Base-by-base conservation (phyloP, 2,329 filamentous ascomycete genomes). In the Sclerotinia trifoliorum region DNA sequence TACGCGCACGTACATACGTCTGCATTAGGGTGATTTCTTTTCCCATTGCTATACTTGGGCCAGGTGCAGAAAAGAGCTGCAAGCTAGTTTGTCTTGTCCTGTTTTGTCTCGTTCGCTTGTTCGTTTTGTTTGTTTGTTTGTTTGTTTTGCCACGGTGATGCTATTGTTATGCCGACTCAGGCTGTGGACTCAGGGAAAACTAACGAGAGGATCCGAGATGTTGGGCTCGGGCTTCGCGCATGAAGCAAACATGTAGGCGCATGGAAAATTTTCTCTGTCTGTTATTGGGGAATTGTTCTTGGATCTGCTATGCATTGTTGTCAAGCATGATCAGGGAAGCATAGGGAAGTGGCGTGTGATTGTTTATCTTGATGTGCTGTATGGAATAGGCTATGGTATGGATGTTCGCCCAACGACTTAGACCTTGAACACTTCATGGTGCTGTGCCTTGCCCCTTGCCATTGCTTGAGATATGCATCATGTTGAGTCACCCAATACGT, bases 361-460 rank as follows among this genome's bases (percentile, higher is more conserved):
- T 51, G 21, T 39, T 60, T 24, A 26, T 13, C 46, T 39, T 51
- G 32, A 39, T 42, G 65, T 52, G 65, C 19, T 61, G 32, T 51
- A 51, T 49, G 21, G 10, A 51, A 51, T 63, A 51, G 46, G 15
- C 58, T 6, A 46, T 35, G 51, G 29, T 49, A 61, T 62, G 55
- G 39, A 52, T 44, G 55, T 42, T 58, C 44, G 46, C 56, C 65
- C 46, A 44, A n/a, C 65, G 55, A 62, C 46, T 48, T n/a, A 61
- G 24, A 66, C 44, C 56, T 48, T 56, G 65, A 51, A 62, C 55
- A 66, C 46, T 62, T 66, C 65, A 66, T 32, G 65, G 46, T 66
- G 65, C 65, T 48, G 61, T 42, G 46, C 32, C 57, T 61, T 61
- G 17, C 42, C 46, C 56, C 48, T 42, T 29, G 44, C 26, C n/a